Evolutionary conservation across 192 early-diverging fungal species (phyloP).

Genomic region (Phlyctochytrium planicorne): DNA sequence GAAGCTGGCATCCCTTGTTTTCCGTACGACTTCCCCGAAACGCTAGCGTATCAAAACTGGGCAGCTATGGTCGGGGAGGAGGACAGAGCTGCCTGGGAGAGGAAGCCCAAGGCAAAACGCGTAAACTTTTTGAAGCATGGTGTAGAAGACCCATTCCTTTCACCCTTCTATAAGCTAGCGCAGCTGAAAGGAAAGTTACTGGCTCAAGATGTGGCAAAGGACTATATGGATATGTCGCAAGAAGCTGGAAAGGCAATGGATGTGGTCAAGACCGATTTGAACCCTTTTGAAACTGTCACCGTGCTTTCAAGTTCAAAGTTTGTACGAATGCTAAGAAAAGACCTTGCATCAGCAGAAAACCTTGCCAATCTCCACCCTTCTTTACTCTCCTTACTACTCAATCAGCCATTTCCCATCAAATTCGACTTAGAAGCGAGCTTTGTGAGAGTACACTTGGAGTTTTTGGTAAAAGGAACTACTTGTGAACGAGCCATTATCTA

Average conservation of each 20-base stretch:
- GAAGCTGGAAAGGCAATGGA: neutral
- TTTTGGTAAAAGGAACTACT: constrained; percentile 50
- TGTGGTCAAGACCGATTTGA: neutral
- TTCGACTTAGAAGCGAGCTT: constrained; percentile 15
- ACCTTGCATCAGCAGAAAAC: no score
- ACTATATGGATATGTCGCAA: neutral
- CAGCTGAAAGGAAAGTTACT: constrained; percentile 12
- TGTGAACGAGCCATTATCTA: constrained; percentile 58
- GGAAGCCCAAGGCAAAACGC: constrained; percentile 78
- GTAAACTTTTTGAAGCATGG: constrained; percentile 75
- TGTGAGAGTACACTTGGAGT: constrained; percentile 52
- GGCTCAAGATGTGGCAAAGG: neutral
- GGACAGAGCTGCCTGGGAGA: constrained; percentile 51
- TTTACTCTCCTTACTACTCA: no score
- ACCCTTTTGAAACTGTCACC: constrained; percentile 2
- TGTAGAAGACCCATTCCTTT: constrained; percentile 67
- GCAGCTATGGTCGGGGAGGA: constrained; percentile 38
- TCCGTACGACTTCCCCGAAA: constrained; percentile 84
- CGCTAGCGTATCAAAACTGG: constrained; percentile 59
- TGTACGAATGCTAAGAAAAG: constrained; percentile 13
- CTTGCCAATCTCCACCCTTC: no score
- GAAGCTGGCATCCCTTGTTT: constrained; percentile 76
- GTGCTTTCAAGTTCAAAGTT: neutral
- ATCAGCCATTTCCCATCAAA: constrained; percentile 8
- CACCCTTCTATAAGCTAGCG: constrained; percentile 58